phyloP scores from a whole-genome alignment of 345 rosid genomes.

The Salix suchowensis region DNA sequence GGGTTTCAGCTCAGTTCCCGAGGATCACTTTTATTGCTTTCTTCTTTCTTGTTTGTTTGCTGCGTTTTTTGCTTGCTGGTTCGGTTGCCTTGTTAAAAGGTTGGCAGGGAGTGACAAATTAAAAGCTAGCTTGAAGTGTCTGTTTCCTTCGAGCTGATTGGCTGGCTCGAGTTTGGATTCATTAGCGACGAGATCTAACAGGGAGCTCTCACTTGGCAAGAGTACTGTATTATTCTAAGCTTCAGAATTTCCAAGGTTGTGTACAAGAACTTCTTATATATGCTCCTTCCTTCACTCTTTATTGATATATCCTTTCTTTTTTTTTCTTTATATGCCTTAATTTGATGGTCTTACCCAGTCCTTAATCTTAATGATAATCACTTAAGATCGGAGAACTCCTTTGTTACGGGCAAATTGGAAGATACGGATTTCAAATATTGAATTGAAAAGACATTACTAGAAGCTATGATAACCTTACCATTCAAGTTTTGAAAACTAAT shows the following conservation, averaged over 20 bases:
- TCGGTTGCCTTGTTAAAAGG: constrained; percentile 18
- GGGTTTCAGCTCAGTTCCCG: constrained; percentile 51
- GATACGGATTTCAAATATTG: neutral
- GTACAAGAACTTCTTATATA: constrained; percentile 9
- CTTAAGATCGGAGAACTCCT: constrained; percentile 23
- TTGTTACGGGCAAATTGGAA: constrained; percentile 31
- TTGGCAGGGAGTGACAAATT: neutral
- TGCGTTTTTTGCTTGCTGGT: constrained; percentile 30
- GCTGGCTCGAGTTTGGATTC: constrained; percentile 3
- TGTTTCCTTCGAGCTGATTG: constrained; percentile 5
- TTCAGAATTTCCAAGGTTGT: constrained; percentile 21
- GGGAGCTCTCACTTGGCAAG: constrained; percentile 10
- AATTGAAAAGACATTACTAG: neutral
- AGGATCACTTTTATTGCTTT: constrained; percentile 37
- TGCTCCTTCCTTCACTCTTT: constrained; percentile 3
- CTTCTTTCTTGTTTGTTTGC: constrained; percentile 16
- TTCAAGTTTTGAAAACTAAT: too few species aligned
- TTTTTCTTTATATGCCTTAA: neutral
- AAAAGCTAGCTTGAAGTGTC: constrained; percentile 8
- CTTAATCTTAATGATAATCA: constrained; percentile 3
- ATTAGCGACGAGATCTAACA: constrained; percentile 27
- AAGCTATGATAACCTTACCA: neutral
- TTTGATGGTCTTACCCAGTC: neutral
- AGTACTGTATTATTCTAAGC: neutral
- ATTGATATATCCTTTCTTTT: neutral